These are phyloP conservation scores for Gastrodia elata DNA, from an alignment of 106 monocot species.

Conservation along the genomic window DNA sequence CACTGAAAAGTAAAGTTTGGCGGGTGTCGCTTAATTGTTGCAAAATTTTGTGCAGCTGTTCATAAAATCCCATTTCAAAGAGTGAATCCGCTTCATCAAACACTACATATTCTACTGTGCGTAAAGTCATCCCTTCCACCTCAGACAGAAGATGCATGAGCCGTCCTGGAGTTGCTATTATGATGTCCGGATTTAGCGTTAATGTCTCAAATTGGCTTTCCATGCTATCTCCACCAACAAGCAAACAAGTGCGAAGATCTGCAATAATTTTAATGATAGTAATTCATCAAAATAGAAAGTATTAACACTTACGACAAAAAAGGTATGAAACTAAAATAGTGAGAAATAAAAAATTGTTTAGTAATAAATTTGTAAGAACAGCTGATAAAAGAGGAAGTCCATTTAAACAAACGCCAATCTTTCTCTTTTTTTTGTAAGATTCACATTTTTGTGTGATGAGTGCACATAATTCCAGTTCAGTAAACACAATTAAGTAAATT, in stretches of 20 bases:
- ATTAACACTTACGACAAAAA: background rate
- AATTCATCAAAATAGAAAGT: background rate
- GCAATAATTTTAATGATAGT: background rate
- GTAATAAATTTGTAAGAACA: background rate
- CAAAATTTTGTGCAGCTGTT: constrained; percentile 83
- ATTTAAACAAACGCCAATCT: background rate
- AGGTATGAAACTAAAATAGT: background rate
- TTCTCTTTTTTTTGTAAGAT: background rate
- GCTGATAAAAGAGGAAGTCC: background rate
- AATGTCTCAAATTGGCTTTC: constrained; percentile 92
- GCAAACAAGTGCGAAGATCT: constrained; percentile 71
- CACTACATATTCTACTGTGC: constrained; percentile 93
- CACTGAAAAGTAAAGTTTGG: constrained; percentile 93
- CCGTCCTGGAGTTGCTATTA: constrained; percentile 95
- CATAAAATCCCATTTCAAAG: constrained; percentile 86
- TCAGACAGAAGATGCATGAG: constrained; percentile 91
- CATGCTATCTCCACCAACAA: constrained; percentile 99
- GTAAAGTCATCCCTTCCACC: constrained; percentile 76
- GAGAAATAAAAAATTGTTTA: background rate
- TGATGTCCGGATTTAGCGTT: constrained; percentile 84
- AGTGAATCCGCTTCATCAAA: constrained; percentile 96
- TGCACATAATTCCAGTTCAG: background rate
- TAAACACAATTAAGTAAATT: no score
- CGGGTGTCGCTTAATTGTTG: constrained; percentile 64
- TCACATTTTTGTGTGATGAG: background rate